Base-by-base conservation (phyloP, 2,329 filamentous ascomycete genomes). In the Madurella mycetomatis region DNA sequence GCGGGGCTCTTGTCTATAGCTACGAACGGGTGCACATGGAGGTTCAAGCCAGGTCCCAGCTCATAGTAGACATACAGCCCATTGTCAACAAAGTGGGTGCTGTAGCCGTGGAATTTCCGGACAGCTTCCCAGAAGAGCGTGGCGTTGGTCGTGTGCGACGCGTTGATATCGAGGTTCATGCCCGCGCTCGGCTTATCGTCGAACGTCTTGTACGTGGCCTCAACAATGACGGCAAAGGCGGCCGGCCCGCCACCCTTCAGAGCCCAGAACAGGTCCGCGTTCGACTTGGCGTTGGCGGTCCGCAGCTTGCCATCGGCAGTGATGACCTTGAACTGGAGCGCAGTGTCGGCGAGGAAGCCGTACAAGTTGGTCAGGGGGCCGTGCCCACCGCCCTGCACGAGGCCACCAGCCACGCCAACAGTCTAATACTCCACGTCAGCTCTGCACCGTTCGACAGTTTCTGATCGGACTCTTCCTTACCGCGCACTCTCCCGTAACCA, bases 381-480 rank as follows among this genome's bases (percentile, higher is more conserved):
- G 60, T 84, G 81, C 0, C 82, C 82, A 12, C 80, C 83, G 4
- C 81, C 82, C 65, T 83, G 79, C 1, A 75, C 75, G 55, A 81
- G 83, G 1, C 83, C 83, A n/a, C 83, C 83, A 1, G 80, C 76
- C 12, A 83, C 64, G 9, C 82, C 82, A 3, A 86, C 82, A 1
- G 78, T 75, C 76, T 69, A 52, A n/a, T 42, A 11, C 9, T 19
- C 2, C 12, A 32, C 9, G 25, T 60, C 32, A 56, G 51, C 16
- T 16, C 7, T 51, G 12, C 11, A 16, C 16, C 4, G 1, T 3
- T 31, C 12, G 13, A 9, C 9, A 37, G 2, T 25, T 31, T 2
- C 2, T 4, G 5, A 9, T 8, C n/a, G 41, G 1, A 25, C 25
- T 25, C 25, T 7, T 7, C 60, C 69, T 62, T 59, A 71, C 77